Evolutionary conservation across 257 asterid species (phyloP).

Genomic region (Anisodus tanguticus): DNA sequence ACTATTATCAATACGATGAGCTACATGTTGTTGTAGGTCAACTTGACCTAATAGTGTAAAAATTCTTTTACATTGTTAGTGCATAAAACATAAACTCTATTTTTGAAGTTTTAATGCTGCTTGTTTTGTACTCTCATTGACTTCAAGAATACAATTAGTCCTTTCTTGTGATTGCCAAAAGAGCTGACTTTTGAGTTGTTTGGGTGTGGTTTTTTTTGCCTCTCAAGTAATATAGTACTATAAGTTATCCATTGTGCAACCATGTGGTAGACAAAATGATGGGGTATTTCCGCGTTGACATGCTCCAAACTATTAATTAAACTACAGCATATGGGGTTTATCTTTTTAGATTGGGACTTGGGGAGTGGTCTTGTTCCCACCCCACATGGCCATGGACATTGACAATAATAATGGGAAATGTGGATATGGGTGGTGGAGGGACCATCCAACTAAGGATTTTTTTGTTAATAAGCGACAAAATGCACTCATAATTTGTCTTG

Average conservation of each 20-base stretch:
- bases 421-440: conserved; percentile 8
- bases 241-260: conserved; percentile 19
- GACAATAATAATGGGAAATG: conserved; percentile 17
- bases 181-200: conserved; percentile 14
- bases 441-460: not conserved
- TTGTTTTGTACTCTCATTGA: conserved; percentile 3
- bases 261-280: conserved; percentile 30
- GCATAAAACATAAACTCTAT: not conserved
- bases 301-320: conserved; percentile 25
- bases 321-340: not conserved
- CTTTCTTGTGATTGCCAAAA: conserved; percentile 21
- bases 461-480: not conserved
- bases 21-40: not conserved
- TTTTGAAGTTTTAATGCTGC: not conserved
- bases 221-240: conserved; percentile 10
- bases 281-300: not conserved
- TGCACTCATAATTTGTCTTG: not conserved
- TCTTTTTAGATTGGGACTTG: not conserved
- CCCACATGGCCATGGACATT: conserved; percentile 21
- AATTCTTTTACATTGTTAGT: not conserved
- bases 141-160: not conserved
- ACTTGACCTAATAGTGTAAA: no score
- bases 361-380: conserved; percentile 1
- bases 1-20: not conserved
- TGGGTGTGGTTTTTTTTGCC: not conserved